Percentiles rank a stretch among this genome's conserved stretches.
Conservation (phyloP, 768 basidiomycete genomes). For the Dioszegia crocea region DNA sequence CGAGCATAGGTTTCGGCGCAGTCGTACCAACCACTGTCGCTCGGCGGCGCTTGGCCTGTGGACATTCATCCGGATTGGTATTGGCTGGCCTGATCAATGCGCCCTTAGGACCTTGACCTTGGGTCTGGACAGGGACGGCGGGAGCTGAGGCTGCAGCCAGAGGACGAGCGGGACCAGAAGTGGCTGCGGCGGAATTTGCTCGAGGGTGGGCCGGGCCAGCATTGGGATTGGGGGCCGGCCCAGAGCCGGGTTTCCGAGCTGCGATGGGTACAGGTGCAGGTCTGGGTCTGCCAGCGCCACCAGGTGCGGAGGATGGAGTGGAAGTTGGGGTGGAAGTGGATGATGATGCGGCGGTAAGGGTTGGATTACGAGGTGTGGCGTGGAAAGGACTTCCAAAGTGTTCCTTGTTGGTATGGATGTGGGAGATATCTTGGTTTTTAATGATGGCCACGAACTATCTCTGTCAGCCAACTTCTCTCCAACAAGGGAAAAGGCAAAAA, state of each 20-base stretch:
- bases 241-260: background rate
- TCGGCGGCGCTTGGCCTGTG: slow-evolving; percentile 34
- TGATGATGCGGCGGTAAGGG: background rate
- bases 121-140: background rate
- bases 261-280: background rate
- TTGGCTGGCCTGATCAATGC: slow-evolving; percentile 32
- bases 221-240: background rate
- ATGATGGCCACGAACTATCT: background rate
- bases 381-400: background rate
- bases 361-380: background rate
- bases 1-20: slow-evolving; percentile 15
- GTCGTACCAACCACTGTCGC: slow-evolving; percentile 30
- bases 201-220: background rate
- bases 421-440: background rate
- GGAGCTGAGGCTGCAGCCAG: background rate
- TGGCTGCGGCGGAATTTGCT: background rate
- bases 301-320: background rate
- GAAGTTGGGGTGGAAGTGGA: background rate
- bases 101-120: slow-evolving; percentile 13
- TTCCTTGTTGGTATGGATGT: background rate
- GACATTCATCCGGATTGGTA: slow-evolving; percentile 33
- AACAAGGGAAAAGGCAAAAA: background rate
- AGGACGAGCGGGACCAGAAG: slow-evolving; percentile 7
- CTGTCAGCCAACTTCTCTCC: background rate
- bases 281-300: no score